Evolutionary conservation across 1,139 yeast genomes (phyloP).

Genomic region (Taphrina pruni): DNA sequence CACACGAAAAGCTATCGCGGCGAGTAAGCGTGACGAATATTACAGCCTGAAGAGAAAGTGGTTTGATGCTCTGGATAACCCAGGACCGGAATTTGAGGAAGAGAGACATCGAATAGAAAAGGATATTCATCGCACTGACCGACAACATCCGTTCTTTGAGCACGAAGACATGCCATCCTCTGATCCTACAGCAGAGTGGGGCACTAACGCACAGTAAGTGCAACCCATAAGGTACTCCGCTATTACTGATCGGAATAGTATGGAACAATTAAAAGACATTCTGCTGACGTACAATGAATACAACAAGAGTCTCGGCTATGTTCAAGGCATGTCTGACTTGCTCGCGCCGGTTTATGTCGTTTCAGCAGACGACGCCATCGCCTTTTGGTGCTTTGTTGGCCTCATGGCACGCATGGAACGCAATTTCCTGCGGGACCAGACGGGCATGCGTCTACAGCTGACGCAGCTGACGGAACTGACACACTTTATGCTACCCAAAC

Average conservation of each 20-base stretch:
- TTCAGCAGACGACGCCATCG: constrained; percentile 74
- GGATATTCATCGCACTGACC: constrained; percentile 90
- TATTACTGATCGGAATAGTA: constrained; percentile 63
- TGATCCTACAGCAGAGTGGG: constrained; percentile 56
- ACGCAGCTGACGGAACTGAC: constrained; percentile 78
- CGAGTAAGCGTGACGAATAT: constrained; percentile 69
- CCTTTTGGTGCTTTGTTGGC: constrained; percentile 87
- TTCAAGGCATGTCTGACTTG: constrained; percentile 97
- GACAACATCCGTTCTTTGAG: constrained; percentile 70
- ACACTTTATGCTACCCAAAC: constrained; percentile 84
- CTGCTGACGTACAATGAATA: constrained; percentile 83
- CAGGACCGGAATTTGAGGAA: constrained; percentile 79
- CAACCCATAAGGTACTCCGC: neutral
- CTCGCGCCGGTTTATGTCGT: constrained; percentile 83
- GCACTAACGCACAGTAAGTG: constrained; percentile 46
- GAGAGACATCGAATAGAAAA: constrained; percentile 88
- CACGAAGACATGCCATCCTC: constrained; percentile 60
- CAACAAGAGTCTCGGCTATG: constrained; percentile 85
- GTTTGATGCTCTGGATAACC: constrained; percentile 65
- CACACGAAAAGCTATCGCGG: constrained; percentile 66
- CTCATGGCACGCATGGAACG: constrained; percentile 94
- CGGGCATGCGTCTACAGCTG: constrained; percentile 92
- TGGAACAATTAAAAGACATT: constrained; percentile 74
- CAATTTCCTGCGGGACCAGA: constrained; percentile 86
- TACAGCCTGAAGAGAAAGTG: constrained; percentile 69